A percentile compares a stretch with the other conserved stretches of the same genome.
Evolutionary conservation across 2,329 filamentous ascomycete genomes (phyloP).

Genomic region (Alternaria atra): DNA sequence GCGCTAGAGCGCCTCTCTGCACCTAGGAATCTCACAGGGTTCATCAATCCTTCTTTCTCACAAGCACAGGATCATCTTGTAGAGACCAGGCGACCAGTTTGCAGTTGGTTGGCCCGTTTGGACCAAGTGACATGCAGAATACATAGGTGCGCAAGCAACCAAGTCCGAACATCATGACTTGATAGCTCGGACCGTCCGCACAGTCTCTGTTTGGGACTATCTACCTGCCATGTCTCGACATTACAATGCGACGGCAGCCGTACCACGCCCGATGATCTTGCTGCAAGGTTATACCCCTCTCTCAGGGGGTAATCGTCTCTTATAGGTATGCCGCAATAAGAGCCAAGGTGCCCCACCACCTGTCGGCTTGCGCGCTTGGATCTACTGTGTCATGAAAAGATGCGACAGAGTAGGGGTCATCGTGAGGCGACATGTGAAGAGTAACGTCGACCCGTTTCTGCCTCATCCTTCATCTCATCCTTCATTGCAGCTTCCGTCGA

Average conservation of each 20-base stretch:
- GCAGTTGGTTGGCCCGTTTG: conserved; percentile 45
- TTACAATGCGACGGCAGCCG: conserved; percentile 30
- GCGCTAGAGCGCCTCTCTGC: conserved; percentile 38
- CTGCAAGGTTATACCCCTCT: no score
- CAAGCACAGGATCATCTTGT: conserved; percentile 27
- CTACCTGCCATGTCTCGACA: conserved; percentile 29
- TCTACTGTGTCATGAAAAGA: no score
- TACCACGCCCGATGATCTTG: no score
- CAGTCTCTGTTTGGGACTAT: conserved; percentile 27
- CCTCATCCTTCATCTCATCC: no score
- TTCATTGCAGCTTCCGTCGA: no score
- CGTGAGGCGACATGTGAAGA: no score
- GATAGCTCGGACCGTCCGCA: conserved; percentile 26
- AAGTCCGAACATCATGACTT: conserved; percentile 34
- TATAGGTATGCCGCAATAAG: no score
- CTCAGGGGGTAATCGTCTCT: no score
- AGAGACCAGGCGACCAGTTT: conserved; percentile 25
- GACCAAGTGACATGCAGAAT: conserved; percentile 53
- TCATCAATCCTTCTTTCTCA: conserved; percentile 29
- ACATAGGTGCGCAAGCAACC: conserved; percentile 46
- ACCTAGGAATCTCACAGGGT: conserved; percentile 44
- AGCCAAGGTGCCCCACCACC: no score
- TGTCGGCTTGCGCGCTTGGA: no score
- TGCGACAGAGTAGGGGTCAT: no score
- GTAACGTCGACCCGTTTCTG: no score